Evolutionary conservation across 2,329 filamentous ascomycete genomes (phyloP).

Genomic region (Metarhizium rileyi): DNA sequence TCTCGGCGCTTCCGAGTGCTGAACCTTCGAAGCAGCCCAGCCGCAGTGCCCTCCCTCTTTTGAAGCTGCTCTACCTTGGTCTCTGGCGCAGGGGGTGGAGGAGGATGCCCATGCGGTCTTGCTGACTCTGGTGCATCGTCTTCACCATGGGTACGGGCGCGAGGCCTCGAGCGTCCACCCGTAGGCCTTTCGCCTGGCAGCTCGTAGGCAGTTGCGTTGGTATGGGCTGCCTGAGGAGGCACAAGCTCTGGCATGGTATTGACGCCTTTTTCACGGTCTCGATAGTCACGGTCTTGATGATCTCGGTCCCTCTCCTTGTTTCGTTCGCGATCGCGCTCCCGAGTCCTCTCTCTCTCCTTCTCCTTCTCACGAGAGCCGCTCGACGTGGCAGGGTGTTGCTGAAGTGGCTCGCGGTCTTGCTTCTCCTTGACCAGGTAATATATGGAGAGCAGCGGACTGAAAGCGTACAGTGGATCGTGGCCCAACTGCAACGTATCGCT

Average conservation of each 20-base stretch:
- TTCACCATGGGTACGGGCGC: constrained; percentile 88
- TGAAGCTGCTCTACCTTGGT: constrained; percentile 49
- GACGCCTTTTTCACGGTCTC: constrained; percentile 28
- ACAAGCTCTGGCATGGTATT: constrained; percentile 60
- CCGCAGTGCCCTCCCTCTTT: constrained; percentile 82
- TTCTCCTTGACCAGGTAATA: constrained; percentile 97
- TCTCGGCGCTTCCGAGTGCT: constrained; percentile 76
- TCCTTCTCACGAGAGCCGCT: constrained; percentile 21
- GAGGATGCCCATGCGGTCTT: constrained; percentile 16
- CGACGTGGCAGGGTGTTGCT: constrained; percentile 40
- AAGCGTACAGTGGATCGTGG: constrained; percentile 84
- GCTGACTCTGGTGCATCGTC: constrained; percentile 67
- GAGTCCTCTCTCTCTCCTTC: constrained; percentile 18
- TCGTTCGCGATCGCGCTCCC: constrained; percentile 8
- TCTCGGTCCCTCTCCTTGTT: constrained; percentile 15
- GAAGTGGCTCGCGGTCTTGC: constrained; percentile 61
- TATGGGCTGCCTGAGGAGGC: constrained; percentile 78
- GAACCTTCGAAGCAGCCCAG: constrained; percentile 75
- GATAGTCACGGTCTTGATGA: constrained; percentile 13
- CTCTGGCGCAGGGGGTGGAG: constrained; percentile 35
- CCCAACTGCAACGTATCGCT: constrained; percentile 75
- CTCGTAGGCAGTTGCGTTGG: constrained; percentile 75
- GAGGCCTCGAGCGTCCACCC: constrained; percentile 70
- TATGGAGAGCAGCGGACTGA: constrained; percentile 81
- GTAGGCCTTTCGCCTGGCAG: constrained; percentile 83